A percentile compares a stretch with the other conserved stretches of the same genome.
Conservation (phyloP, 768 basidiomycete species). For the Amanita pseudoporphyria region DNA sequence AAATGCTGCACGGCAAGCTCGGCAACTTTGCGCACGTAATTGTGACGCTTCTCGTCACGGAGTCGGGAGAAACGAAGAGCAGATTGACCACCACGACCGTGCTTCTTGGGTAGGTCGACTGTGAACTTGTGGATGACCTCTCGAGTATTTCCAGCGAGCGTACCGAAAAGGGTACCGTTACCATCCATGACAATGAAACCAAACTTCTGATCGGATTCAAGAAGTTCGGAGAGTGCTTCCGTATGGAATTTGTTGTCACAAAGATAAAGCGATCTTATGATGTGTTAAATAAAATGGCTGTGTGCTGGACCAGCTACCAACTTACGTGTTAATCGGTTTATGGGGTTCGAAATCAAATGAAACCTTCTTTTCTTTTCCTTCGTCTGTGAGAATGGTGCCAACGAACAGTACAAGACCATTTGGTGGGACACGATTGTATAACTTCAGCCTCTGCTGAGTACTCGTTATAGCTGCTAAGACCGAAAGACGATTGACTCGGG, state of each 20-base stretch:
- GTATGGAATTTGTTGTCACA: constrained; percentile 99
- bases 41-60: constrained; percentile 98
- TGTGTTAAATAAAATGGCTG: constrained; percentile 6
- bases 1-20: constrained; percentile 97
- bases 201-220: constrained; percentile 96
- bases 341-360: constrained; percentile 98
- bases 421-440: constrained; percentile 93
- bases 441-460: constrained; percentile 94
- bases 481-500: constrained; percentile 94
- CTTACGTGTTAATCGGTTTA: constrained; percentile 97
- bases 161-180: constrained; percentile 95
- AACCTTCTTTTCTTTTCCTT: constrained; percentile 99
- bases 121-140: constrained; percentile 98
- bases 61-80: constrained; percentile 99
- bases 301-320: constrained; percentile 8
- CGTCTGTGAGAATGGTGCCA: constrained; percentile 94
- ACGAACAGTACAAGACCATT: constrained; percentile 98
- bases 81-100: constrained; percentile 99
- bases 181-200: constrained; percentile 99
- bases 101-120: constrained; percentile 98
- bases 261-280: constrained; percentile 81
- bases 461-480: constrained; percentile 97
- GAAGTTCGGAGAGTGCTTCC: constrained; percentile 89
- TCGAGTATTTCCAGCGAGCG: constrained; percentile 92
- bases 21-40: constrained; percentile 98